These are phyloP conservation scores for Backusella sp. DNA, from an alignment of 192 early-diverging fungal species.

Conservation along the genomic window DNA sequence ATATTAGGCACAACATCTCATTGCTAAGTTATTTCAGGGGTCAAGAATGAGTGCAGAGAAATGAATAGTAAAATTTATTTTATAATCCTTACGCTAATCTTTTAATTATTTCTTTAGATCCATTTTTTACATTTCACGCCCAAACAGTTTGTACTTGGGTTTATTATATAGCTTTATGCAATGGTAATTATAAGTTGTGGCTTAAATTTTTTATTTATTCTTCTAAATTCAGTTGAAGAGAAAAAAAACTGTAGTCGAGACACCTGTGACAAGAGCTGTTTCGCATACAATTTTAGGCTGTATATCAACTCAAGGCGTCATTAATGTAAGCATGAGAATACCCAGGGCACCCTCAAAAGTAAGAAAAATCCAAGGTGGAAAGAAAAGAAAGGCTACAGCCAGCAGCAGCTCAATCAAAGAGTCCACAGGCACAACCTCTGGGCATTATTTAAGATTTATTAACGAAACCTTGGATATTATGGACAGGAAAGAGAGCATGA, in stretches of 20 bases:
- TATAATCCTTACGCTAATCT: no score
- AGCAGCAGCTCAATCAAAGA: not conserved
- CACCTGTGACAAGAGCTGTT: not conserved
- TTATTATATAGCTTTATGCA: no score
- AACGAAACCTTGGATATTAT: not conserved
- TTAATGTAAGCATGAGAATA: not conserved
- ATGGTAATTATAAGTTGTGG: no score
- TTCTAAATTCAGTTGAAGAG: not conserved
- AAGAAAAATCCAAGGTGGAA: not conserved
- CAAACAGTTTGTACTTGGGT: no score
- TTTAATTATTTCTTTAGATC: no score
- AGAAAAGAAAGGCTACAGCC: not conserved
- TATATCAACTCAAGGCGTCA: conserved; percentile 10
- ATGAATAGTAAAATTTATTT: no score
- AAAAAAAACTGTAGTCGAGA: not conserved
- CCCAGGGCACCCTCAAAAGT: not conserved
- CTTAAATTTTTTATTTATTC: no score
- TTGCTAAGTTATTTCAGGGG: no score
- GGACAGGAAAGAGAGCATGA: conserved; percentile 7
- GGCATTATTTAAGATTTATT: conserved; percentile 2
- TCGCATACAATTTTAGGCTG: conserved; percentile 8
- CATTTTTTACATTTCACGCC: no score
- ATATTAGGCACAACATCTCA: no score
- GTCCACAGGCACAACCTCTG: not conserved
- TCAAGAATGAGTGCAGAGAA: no score